Conservation (phyloP, 495 filamentous ascomycete genomes). For the Chaetomium tenue region DNA sequence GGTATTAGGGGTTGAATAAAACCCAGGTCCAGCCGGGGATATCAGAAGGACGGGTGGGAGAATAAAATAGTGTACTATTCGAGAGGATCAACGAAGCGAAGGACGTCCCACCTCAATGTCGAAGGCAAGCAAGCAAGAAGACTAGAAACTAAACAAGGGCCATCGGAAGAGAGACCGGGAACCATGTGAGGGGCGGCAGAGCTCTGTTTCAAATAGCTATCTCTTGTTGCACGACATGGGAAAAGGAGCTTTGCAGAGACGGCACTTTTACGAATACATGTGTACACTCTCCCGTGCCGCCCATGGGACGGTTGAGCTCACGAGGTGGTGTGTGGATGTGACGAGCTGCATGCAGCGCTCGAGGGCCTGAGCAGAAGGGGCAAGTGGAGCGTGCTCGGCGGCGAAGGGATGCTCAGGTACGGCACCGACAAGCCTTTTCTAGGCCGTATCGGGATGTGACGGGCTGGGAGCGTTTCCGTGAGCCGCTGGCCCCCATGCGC, state of each 20-base stretch:
- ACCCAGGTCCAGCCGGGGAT: constrained; percentile 28
- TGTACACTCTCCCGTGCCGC: constrained; percentile 15
- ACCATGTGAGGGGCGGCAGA: background rate
- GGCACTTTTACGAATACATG: too few species aligned
- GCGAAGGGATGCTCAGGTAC: constrained; percentile 14
- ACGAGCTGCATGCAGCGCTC: constrained; percentile 14
- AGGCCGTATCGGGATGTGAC: constrained; percentile 30
- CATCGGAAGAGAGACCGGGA: background rate
- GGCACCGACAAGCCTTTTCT: constrained; percentile 11
- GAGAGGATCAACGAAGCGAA: constrained; percentile 15
- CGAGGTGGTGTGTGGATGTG: constrained; percentile 11
- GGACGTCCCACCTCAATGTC: background rate
- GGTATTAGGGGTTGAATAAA: constrained; percentile 8
- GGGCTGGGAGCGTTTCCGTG: constrained; percentile 16
- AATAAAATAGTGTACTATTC: background rate
- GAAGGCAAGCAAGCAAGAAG: background rate
- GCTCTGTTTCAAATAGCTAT: constrained; percentile 3
- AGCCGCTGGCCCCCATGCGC: constrained; percentile 21
- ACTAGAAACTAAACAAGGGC: background rate
- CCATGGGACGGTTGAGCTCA: constrained; percentile 4
- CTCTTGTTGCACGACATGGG: background rate
- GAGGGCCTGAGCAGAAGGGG: constrained; percentile 5
- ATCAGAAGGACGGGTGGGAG: background rate
- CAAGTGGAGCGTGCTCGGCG: constrained; percentile 13
- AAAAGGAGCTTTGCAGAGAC: background rate